phyloP scores from a whole-genome alignment of 768 basidiomycete species.

The Tremella mesenterica region DNA sequence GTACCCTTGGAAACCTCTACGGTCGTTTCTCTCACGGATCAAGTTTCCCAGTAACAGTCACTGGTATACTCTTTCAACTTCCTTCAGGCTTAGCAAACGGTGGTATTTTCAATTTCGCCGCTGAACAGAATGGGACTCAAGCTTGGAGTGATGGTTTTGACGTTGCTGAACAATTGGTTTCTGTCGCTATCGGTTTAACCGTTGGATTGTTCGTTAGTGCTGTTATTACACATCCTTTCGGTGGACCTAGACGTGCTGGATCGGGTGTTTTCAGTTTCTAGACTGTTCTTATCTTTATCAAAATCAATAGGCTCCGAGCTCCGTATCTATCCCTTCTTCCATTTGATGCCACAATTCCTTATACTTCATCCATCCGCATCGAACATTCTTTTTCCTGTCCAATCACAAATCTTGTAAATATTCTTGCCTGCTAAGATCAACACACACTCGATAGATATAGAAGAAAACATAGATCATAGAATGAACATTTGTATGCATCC shows the following conservation, averaged over 20 bases:
- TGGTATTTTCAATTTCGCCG: conserved; percentile 57
- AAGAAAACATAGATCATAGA: no score
- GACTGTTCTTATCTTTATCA: background rate
- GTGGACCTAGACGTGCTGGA: conserved; percentile 45
- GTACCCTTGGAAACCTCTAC: conserved; percentile 68
- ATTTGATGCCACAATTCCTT: no score
- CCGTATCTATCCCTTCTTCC: no score
- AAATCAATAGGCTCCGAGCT: no score
- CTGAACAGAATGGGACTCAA: conserved; percentile 12
- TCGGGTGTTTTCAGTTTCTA: conserved; percentile 47
- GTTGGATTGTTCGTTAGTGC: conserved; percentile 68
- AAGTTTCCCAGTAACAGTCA: conserved; percentile 75
- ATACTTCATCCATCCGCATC: no score
- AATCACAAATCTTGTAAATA: no score
- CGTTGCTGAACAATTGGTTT: conserved; percentile 66
- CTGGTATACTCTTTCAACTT: conserved; percentile 74
- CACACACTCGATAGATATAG: no score
- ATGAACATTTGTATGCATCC: no score
- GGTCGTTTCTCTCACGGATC: conserved; percentile 56
- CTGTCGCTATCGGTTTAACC: conserved; percentile 58
- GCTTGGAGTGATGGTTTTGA: conserved; percentile 57
- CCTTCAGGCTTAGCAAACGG: conserved; percentile 73
- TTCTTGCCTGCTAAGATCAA: no score
- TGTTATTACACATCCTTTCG: conserved; percentile 51
- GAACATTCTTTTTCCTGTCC: no score